A percentile compares a stretch with the other conserved stretches of the same genome.
Evolutionary conservation across 2,329 filamentous ascomycete species (phyloP).

Genomic region (Orbilia brochopaga): DNA sequence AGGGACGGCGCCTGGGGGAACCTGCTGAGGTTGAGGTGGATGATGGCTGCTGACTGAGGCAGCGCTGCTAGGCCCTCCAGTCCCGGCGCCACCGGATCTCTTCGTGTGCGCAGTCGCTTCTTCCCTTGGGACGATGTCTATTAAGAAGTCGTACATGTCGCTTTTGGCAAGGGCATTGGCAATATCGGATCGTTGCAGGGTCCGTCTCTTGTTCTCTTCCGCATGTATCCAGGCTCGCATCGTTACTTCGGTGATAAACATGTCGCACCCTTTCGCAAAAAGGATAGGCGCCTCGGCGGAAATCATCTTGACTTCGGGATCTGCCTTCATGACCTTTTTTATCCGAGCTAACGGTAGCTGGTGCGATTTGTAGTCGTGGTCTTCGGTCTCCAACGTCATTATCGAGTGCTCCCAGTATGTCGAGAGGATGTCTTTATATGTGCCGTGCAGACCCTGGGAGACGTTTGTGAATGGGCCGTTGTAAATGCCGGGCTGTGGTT

Average conservation of each 20-base stretch:
- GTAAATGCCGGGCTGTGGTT: constrained; percentile 54
- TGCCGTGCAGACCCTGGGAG: constrained; percentile 89
- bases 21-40: constrained; percentile 61
- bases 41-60: constrained; percentile 60
- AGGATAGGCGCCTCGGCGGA: constrained; percentile 96
- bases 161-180: constrained; percentile 94
- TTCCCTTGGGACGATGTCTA: constrained; percentile 96
- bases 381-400: constrained; percentile 89
- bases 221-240: constrained; percentile 99
- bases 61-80: constrained; percentile 62
- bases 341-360: constrained; percentile 96
- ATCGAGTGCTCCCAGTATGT: constrained; percentile 99
- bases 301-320: constrained; percentile 99
- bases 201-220: constrained; percentile 97
- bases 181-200: constrained; percentile 93
- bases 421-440: constrained; percentile 95
- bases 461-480: constrained; percentile 72
- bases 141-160: constrained; percentile 99
- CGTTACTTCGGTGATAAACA: constrained; percentile 97
- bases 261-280: constrained; percentile 97
- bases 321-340: constrained; percentile 99
- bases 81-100: constrained; percentile 64
- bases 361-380: constrained; percentile 97
- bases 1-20: constrained; percentile 64
- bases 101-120: constrained; percentile 83